Conservation (phyloP, 2,329 filamentous ascomycete genomes). For the Pseudopyrenochaeta lycopersici region DNA sequence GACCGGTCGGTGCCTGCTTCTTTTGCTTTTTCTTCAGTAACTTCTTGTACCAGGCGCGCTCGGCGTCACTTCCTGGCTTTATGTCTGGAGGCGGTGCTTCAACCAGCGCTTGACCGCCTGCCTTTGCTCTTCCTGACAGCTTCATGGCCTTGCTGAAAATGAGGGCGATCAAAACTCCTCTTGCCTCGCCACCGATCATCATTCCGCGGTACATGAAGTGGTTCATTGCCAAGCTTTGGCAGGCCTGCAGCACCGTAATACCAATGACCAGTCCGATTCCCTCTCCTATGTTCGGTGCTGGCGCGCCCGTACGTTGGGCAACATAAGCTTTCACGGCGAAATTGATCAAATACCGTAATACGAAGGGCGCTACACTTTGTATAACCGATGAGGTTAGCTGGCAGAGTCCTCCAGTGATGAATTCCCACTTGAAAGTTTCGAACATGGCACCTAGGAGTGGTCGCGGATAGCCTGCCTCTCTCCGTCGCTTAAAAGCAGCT, state of each 20-base stretch:
- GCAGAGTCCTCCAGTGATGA: constrained; percentile 83
- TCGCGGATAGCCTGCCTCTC: constrained; percentile 71
- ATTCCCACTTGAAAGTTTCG: constrained; percentile 85
- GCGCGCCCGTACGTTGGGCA: constrained; percentile 63
- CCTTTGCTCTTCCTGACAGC: constrained; percentile 85
- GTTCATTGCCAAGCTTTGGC: constrained; percentile 82
- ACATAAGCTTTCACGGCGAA: constrained; percentile 83
- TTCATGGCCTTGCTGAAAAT: constrained; percentile 95
- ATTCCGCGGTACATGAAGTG: constrained; percentile 95
- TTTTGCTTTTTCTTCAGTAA: constrained; percentile 51
- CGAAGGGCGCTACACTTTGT: constrained; percentile 85
- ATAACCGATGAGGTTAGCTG: constrained; percentile 74
- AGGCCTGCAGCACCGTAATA: constrained; percentile 83
- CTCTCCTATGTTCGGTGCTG: constrained; percentile 73
- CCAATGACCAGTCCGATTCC: constrained; percentile 87
- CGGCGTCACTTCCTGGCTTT: constrained; percentile 58
- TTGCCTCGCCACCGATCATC: constrained; percentile 85
- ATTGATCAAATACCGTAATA: constrained; percentile 83
- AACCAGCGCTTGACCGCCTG: constrained; percentile 70
- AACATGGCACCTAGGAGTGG: constrained; percentile 83
- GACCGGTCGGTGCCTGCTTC: constrained; percentile 53
- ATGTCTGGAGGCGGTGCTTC: constrained; percentile 54
- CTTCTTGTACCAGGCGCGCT: constrained; percentile 62
- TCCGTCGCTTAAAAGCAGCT: constrained; percentile 72
- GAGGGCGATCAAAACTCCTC: constrained; percentile 82